A percentile compares a stretch with the other conserved stretches of the same genome.
Evolutionary conservation across 1,139 yeast species (phyloP).

Genomic region (Yamadazyma diddensiae): DNA sequence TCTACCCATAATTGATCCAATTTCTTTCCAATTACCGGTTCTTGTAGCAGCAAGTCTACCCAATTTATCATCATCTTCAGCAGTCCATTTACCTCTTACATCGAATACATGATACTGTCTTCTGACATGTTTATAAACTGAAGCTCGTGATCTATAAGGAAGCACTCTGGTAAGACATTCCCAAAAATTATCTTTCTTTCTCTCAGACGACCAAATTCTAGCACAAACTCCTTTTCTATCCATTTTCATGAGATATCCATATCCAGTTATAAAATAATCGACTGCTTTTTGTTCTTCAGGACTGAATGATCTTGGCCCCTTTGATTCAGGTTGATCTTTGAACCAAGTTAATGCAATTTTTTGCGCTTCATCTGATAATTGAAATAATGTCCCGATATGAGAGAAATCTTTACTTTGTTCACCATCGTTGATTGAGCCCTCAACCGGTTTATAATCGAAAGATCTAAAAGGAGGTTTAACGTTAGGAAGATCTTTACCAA

Average conservation of each 20-base stretch:
- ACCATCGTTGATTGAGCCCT: too few species aligned
- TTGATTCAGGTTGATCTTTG: slow-evolving; percentile 28
- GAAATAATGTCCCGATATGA: slow-evolving; percentile 29
- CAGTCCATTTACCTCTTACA: slow-evolving; percentile 85
- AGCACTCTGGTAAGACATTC: slow-evolving; percentile 71
- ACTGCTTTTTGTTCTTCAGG: slow-evolving; percentile 66
- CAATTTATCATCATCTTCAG: slow-evolving; percentile 70
- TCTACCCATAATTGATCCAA: slow-evolving; percentile 75
- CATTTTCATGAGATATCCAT: slow-evolving; percentile 59
- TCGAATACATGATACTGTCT: slow-evolving; percentile 84
- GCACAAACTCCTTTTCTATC: slow-evolving; percentile 69
- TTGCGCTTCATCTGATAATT: slow-evolving; percentile 36
- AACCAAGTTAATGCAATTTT: slow-evolving; percentile 38
- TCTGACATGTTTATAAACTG: slow-evolving; percentile 87
- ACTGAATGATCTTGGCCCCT: slow-evolving; percentile 51
- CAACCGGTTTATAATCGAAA: slow-evolving; percentile 1
- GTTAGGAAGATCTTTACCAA: slow-evolving; percentile 7
- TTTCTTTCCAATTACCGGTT: slow-evolving; percentile 82
- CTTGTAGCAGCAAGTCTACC: slow-evolving; percentile 60
- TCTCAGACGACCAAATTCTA: slow-evolving; percentile 82
- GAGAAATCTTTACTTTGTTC: slow-evolving; percentile 25
- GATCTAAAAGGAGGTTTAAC: slow-evolving; percentile 1
- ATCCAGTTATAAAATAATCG: slow-evolving; percentile 68
- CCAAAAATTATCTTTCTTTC: slow-evolving; percentile 89
- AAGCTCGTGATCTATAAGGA: slow-evolving; percentile 82